Conservation (phyloP, 179 eudicot genomes). For the Silene coronaria region DNA sequence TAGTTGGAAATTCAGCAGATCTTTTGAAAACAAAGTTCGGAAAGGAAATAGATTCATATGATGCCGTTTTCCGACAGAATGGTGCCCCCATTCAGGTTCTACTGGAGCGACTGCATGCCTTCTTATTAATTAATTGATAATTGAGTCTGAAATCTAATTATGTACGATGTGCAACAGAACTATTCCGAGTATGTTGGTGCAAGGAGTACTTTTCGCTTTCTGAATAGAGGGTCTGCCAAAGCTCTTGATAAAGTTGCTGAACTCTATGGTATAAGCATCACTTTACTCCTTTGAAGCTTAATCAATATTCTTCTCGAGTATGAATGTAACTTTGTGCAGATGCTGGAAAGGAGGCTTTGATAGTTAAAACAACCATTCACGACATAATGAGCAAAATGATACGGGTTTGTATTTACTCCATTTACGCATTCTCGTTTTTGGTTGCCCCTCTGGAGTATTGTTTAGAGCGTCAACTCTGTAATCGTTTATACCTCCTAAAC, state of each 20-base stretch:
- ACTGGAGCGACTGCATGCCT: slow-evolving; percentile 11
- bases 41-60: slow-evolving; percentile 80
- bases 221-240: slow-evolving; percentile 98
- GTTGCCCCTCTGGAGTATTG: neutral
- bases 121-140: neutral
- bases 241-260: slow-evolving; percentile 99
- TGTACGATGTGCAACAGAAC: slow-evolving; percentile 49
- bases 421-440: neutral
- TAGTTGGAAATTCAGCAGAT: slow-evolving; percentile 94
- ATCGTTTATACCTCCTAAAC: neutral
- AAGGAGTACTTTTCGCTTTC: slow-evolving; percentile 92
- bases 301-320: slow-evolving; percentile 11
- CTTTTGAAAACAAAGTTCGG: slow-evolving; percentile 90
- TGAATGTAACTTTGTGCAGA: slow-evolving; percentile 43
- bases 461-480: neutral
- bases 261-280: slow-evolving; percentile 64
- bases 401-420: slow-evolving; percentile 44
- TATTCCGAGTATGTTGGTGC: slow-evolving; percentile 79
- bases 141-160: neutral
- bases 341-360: slow-evolving; percentile 85
- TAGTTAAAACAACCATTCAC: slow-evolving; percentile 93
- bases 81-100: slow-evolving; percentile 93
- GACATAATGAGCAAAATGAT: slow-evolving; percentile 99
- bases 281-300: slow-evolving; percentile 18
- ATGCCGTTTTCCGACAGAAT: slow-evolving; percentile 79